Evolutionary conservation across 2,329 filamentous ascomycete species (phyloP).

Genomic region (Arthrinium phaeospermum): DNA sequence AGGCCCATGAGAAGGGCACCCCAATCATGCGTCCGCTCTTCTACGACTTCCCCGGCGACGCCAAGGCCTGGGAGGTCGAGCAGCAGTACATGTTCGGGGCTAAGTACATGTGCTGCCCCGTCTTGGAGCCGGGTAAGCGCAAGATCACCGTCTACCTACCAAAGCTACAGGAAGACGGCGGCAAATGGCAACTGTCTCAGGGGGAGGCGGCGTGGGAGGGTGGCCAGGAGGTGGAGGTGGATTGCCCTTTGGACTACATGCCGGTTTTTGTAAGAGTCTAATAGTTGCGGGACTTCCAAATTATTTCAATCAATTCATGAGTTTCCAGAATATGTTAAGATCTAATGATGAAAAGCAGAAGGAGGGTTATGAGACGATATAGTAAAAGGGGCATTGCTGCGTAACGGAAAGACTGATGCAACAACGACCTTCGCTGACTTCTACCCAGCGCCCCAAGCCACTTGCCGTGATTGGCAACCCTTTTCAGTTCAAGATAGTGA

Average conservation of each 20-base stretch:
- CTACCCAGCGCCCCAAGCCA: too few species aligned
- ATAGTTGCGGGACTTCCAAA: neutral
- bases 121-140: conserved; percentile 53
- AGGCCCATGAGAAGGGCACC: conserved; percentile 63
- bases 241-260: conserved; percentile 28
- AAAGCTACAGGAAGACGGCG: conserved; percentile 18
- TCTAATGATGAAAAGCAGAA: too few species aligned
- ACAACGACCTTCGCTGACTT: fast-evolving
- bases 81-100: conserved; percentile 69
- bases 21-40: conserved; percentile 69
- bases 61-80: conserved; percentile 59
- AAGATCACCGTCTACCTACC: conserved; percentile 57
- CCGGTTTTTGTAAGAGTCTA: conserved; percentile 25
- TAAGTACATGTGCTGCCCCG: conserved; percentile 63
- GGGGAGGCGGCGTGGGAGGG: conserved; percentile 19
- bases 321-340: too few species aligned
- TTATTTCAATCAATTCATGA: too few species aligned
- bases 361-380: too few species aligned
- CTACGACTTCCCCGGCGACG: conserved; percentile 66
- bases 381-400: too few species aligned
- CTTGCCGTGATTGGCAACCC: too few species aligned
- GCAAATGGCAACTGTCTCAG: conserved; percentile 29
- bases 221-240: conserved; percentile 25
- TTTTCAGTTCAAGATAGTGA: too few species aligned
- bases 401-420: too few species aligned